These are phyloP conservation scores for Kuraishia hungarica DNA, from an alignment of 805 yeast genomes.

Conservation along the genomic window DNA sequence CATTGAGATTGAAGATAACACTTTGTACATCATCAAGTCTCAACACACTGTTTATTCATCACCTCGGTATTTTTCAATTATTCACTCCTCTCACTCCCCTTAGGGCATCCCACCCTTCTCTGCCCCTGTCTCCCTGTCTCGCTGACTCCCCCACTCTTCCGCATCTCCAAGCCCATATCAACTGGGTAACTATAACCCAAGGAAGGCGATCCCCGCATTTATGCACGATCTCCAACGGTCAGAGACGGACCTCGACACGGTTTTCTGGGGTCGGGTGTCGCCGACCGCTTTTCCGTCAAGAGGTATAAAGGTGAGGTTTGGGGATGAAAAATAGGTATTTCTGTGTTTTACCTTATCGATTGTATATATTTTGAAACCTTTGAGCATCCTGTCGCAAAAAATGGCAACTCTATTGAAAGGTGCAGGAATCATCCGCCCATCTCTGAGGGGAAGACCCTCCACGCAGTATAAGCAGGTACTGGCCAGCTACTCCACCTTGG, in stretches of 20 bases:
- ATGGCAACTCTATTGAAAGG: not conserved
- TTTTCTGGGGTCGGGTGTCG: not conserved
- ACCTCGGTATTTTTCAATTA: no score
- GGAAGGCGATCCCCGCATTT: not conserved
- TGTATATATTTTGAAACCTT: not conserved
- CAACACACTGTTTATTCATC: no score
- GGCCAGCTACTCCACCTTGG: slow-evolving; percentile 4
- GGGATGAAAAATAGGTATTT: not conserved
- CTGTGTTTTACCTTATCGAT: not conserved
- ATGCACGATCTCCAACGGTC: not conserved
- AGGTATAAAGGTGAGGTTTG: not conserved
- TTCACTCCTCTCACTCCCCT: not conserved
- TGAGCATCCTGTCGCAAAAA: no score
- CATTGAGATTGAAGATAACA: no score
- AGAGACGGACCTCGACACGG: not conserved
- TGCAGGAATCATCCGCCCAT: not conserved
- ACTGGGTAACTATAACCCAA: not conserved
- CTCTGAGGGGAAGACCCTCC: not conserved
- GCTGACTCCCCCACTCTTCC: not conserved
- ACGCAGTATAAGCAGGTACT: not conserved
- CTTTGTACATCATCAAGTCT: no score
- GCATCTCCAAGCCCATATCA: not conserved
- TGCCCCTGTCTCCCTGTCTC: not conserved
- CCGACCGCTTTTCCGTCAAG: not conserved
- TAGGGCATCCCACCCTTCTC: not conserved